Percentiles rank a stretch among this genome's conserved stretches.
These are phyloP conservation scores for Dactylis glomerata DNA, from an alignment of 176 grass and related monocot species.

Conservation along the genomic window DNA sequence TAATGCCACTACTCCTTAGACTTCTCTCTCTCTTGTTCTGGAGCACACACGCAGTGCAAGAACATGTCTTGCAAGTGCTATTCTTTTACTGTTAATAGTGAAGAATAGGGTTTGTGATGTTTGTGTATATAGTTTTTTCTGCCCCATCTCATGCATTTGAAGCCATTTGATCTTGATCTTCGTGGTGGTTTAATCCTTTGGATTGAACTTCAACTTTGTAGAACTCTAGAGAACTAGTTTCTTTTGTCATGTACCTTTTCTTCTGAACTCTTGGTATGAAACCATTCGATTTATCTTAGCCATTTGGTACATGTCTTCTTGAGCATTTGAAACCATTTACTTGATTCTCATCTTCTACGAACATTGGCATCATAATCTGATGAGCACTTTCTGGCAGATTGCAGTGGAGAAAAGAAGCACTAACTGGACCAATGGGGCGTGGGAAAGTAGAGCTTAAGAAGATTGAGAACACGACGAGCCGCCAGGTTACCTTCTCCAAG, in stretches of 20 bases:
- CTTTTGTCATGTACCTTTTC: neutral
- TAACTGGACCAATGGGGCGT: conserved; percentile 51
- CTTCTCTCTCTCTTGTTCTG: neutral
- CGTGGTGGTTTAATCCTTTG: neutral
- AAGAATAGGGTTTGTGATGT: neutral
- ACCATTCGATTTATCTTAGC: neutral
- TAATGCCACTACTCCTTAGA: neutral
- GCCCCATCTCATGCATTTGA: neutral
- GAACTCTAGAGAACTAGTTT: conserved; percentile 7
- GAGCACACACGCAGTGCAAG: neutral
- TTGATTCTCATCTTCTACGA: conserved; percentile 4
- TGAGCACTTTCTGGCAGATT: neutral
- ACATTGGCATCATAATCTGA: conserved; percentile 1
- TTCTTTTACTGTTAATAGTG: neutral
- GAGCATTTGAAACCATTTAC: conserved; percentile 6
- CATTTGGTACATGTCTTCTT: too few species aligned
- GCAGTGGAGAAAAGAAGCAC: conserved; percentile 16
- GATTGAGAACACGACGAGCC: conserved; percentile 73
- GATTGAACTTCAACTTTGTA: neutral
- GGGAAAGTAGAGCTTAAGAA: conserved; percentile 81
- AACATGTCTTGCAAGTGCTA: neutral
- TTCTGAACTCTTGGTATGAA: neutral
- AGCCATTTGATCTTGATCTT: conserved; percentile 9
- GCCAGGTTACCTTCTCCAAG: conserved; percentile 90
- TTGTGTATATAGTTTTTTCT: neutral